Evolutionary conservation across 192 early-diverging fungal species (phyloP).

Genomic region (Chytriomyces sp.): DNA sequence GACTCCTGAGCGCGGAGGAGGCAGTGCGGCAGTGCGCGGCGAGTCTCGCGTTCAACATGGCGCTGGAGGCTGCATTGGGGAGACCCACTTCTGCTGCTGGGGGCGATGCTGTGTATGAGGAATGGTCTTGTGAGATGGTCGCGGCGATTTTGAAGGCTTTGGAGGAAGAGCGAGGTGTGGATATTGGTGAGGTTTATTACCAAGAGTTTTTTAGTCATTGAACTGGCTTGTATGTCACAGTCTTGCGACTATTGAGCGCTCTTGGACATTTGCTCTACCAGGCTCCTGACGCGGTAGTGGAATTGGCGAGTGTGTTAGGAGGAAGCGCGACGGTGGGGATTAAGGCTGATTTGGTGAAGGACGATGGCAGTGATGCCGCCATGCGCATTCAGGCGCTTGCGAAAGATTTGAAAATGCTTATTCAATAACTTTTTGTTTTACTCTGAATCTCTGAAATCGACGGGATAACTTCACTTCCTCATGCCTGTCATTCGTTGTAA

Average conservation of each 20-base stretch:
- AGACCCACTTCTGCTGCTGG: slow-evolving; percentile 29
- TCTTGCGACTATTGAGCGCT: not conserved
- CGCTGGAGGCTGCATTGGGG: slow-evolving; percentile 37
- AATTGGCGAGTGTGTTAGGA: slow-evolving; percentile 2
- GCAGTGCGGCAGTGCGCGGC: slow-evolving; percentile 65
- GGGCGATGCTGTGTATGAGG: slow-evolving; percentile 52
- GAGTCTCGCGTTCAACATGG: slow-evolving; percentile 69
- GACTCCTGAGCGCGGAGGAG: slow-evolving; percentile 56
- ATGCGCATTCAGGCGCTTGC: not conserved
- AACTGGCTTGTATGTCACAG: not conserved
- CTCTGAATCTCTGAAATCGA: no score
- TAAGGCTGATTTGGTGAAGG: not conserved
- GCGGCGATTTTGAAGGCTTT: slow-evolving; percentile 66
- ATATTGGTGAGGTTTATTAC: slow-evolving; percentile 49
- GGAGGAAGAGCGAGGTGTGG: slow-evolving; percentile 51
- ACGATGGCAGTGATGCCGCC: not conserved
- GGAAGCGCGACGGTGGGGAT: not conserved
- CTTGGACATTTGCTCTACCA: slow-evolving; percentile 22
- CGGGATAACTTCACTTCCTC: no score
- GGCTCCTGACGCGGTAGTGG: not conserved
- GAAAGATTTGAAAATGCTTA: not conserved
- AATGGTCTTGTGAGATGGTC: slow-evolving; percentile 70
- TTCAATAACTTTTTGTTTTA: no score
- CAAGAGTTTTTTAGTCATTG: not conserved
- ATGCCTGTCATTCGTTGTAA: no score